Evolutionary conservation across 1,139 yeast genomes (phyloP).

Genomic region (Protomyces inouyei): DNA sequence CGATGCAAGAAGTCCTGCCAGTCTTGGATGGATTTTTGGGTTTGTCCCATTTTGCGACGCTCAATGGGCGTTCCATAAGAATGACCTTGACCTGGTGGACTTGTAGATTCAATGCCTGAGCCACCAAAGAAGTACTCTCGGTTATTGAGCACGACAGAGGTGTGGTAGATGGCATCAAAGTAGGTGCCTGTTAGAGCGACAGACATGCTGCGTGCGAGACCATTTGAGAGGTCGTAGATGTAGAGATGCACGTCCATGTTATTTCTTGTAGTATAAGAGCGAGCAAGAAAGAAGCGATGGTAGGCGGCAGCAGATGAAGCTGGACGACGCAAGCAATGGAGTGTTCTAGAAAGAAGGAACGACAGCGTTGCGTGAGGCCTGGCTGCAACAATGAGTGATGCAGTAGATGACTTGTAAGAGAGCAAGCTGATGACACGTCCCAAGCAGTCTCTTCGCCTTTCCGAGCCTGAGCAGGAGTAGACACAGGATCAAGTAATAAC

Average conservation of each 20-base stretch:
- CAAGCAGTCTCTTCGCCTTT: no score
- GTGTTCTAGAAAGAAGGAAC: no score
- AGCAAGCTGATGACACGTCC: no score
- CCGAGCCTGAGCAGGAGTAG: no score
- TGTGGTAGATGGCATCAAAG: slow-evolving; percentile 64
- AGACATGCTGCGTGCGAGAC: slow-evolving; percentile 46
- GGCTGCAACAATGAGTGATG: no score
- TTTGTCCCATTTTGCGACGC: slow-evolving; percentile 53
- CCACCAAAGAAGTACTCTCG: slow-evolving; percentile 48
- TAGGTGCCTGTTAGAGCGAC: slow-evolving; percentile 47
- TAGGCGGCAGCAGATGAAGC: no score
- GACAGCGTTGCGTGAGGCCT: no score
- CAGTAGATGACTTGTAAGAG: no score
- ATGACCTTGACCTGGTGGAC: slow-evolving; percentile 49
- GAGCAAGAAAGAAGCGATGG: no score
- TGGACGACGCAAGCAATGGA: no score
- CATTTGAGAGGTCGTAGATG: slow-evolving; percentile 59
- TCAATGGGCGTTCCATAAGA: slow-evolving; percentile 58
- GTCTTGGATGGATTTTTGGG: slow-evolving; percentile 51
- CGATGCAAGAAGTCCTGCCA: slow-evolving; percentile 53
- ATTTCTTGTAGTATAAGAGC: no score
- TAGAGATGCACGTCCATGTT: slow-evolving; percentile 48
- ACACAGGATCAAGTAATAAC: no score
- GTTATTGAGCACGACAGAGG: slow-evolving; percentile 53
- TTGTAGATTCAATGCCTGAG: slow-evolving; percentile 50